Evolutionary conservation across 2,329 filamentous ascomycete genomes (phyloP), one percentile per base, ranked within the genome.

Genomic region (Epicoccum nigrum): DNA sequence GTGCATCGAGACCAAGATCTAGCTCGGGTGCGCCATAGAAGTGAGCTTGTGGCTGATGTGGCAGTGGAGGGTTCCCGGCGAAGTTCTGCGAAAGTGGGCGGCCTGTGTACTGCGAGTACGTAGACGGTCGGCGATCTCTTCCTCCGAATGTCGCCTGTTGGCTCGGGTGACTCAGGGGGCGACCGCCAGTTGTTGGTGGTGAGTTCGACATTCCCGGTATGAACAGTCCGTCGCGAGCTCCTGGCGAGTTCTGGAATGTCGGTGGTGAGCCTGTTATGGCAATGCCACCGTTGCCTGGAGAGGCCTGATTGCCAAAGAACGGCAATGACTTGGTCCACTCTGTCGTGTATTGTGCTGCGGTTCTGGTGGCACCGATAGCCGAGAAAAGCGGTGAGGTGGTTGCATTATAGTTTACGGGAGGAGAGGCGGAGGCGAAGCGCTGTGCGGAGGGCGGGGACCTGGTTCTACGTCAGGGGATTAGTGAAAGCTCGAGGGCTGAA

Each of bases 21-120:
- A 92, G 79, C 58, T 92, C 87, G 1, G 89, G 88, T 0, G 85
- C 81, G 35, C 86, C 83, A 68, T 91, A 92, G 71, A 89, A 93
- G 74, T 92, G 89, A 15, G 88, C 74, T 70, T 92, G 89, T 1
- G 86, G 82, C 52, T 90, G 83, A 67, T 92, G 89, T 3, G 89
- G 88, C 8, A 87, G 81, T 3, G 88, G 87, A n/a, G 84, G 85
- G 43, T 84, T 80, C 69, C 54, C 74, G 66, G 51, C 70, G 21
- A 83, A 80, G 17, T 76, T 53, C 73, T 73, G 51, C 62, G 47
- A 82, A 11, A 77, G 76, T 4, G 74, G 61, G 11, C 75, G 68
- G 40, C 73, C 60, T 12, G 65, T 65, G 16, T 68, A 76, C 17
- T 79, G 78, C 6, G 81, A 81, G 60, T 82, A 80, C 74, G 82